Conservation (phyloP, 129 eudicot genomes). For the Chrysanthemum lavandulifolium region DNA sequence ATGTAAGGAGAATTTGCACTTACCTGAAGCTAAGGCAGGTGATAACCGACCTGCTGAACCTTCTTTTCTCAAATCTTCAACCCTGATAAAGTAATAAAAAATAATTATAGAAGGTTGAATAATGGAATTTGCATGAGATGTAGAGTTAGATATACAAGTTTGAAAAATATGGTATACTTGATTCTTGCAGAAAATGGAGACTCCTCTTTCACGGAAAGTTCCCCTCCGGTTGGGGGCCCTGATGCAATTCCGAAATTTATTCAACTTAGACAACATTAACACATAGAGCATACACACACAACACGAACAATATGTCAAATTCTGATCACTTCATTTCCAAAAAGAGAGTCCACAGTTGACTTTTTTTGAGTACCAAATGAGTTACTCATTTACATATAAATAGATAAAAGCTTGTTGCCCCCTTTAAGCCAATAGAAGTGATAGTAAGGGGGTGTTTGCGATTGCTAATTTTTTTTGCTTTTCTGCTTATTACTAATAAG, state of each 20-base stretch:
- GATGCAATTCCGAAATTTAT: slow-evolving; percentile 27
- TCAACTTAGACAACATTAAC: slow-evolving; percentile 5
- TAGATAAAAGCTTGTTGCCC: too few species aligned
- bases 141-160: not conserved
- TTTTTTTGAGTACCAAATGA: slow-evolving; percentile 12
- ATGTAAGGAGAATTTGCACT: not conserved
- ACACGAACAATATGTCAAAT: not conserved
- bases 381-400: not conserved
- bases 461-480: too few species aligned
- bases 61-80: slow-evolving; percentile 74
- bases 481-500: too few species aligned
- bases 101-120: slow-evolving; percentile 3
- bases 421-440: too few species aligned
- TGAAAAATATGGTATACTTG: slow-evolving; percentile 44
- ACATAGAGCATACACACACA: not conserved
- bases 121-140: slow-evolving; percentile 13
- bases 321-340: slow-evolving; percentile 1
- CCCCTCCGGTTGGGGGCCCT: slow-evolving; percentile 52
- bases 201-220: slow-evolving; percentile 63
- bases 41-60: slow-evolving; percentile 50
- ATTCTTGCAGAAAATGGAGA: slow-evolving; percentile 55
- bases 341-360: slow-evolving; percentile 18
- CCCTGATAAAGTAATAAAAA: slow-evolving; percentile 45
- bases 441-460: too few species aligned
- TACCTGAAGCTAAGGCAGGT: slow-evolving; percentile 55